phyloP scores from a whole-genome alignment of 2,329 filamentous ascomycete genomes.

The Cercospora sp. region DNA sequence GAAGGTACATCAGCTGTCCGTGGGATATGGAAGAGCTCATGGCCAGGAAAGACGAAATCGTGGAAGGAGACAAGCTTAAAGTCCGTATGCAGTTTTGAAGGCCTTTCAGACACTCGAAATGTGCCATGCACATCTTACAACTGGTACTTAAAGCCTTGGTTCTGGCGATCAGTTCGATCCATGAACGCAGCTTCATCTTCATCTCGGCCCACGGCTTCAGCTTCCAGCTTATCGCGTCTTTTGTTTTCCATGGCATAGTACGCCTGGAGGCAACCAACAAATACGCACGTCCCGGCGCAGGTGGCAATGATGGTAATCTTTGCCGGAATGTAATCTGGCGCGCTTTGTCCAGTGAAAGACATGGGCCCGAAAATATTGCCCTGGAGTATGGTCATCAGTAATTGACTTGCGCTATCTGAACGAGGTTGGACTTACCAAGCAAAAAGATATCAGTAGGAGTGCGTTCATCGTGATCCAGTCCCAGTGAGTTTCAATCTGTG shows the following conservation, averaged over 20 bases:
- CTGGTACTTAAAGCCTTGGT: constrained; percentile 33
- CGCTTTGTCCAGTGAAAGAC: constrained; percentile 42
- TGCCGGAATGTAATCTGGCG: constrained; percentile 45
- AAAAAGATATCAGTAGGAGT: constrained; percentile 43
- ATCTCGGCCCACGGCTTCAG: constrained; percentile 8
- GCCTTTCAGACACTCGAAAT: not conserved
- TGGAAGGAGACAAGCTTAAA: constrained; percentile 41
- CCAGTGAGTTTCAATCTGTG: not conserved
- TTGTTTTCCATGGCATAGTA: constrained; percentile 54
- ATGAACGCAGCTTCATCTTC: constrained; percentile 31
- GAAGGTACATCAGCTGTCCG: constrained; percentile 15
- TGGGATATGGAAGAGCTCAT: constrained; percentile 46
- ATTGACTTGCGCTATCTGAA: too few species aligned
- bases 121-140: constrained; percentile 10
- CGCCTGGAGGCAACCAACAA: constrained; percentile 50
- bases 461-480: constrained; percentile 57
- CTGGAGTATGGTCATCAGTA: not conserved
- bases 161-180: constrained; percentile 37
- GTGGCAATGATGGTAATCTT: constrained; percentile 47
- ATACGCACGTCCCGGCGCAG: constrained; percentile 38
- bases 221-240: constrained; percentile 32
- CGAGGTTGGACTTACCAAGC: constrained; percentile 15
- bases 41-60: constrained; percentile 40
- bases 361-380: constrained; percentile 48
- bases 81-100: constrained; percentile 14